Evolutionary conservation across 2,329 filamentous ascomycete species (phyloP).

Genomic region (Exophiala sp.): DNA sequence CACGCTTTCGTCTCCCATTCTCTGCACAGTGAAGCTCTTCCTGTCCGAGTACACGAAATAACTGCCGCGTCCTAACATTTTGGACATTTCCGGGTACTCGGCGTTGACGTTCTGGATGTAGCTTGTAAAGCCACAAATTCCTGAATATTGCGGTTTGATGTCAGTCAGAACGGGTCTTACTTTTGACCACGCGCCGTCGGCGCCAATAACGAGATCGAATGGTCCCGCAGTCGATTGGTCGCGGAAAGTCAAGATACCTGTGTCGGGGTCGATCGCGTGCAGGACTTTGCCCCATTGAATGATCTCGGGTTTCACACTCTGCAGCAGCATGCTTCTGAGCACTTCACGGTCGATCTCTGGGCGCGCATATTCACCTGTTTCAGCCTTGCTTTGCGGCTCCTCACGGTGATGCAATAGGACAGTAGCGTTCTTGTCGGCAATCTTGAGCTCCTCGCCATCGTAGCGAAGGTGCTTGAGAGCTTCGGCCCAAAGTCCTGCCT

Average conservation of each 20-base stretch:
- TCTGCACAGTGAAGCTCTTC: neutral
- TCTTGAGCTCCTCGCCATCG: conserved; percentile 41
- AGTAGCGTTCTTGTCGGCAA: conserved; percentile 40
- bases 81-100: conserved; percentile 30
- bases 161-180: conserved; percentile 37
- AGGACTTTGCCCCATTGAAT: conserved; percentile 34
- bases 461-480: conserved; percentile 36
- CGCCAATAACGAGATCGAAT: conserved; percentile 44
- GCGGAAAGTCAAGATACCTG: conserved; percentile 32
- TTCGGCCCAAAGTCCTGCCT: conserved; percentile 33
- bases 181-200: conserved; percentile 43
- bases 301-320: conserved; percentile 29
- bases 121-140: conserved; percentile 33
- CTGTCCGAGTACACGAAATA: neutral
- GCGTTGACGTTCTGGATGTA: conserved; percentile 26
- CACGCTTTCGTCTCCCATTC: conserved; percentile 27
- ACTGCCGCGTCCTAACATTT: conserved; percentile 26
- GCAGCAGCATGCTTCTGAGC: conserved; percentile 34
- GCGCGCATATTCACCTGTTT: conserved; percentile 18
- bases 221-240: conserved; percentile 29
- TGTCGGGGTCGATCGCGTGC: conserved; percentile 10
- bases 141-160: conserved; percentile 35
- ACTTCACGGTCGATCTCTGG: conserved; percentile 39
- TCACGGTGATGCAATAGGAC: conserved; percentile 28
- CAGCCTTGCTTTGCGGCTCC: conserved; percentile 12